phyloP scores from a whole-genome alignment of 2,329 filamentous ascomycete genomes.

The Sclerotinia borealis region DNA sequence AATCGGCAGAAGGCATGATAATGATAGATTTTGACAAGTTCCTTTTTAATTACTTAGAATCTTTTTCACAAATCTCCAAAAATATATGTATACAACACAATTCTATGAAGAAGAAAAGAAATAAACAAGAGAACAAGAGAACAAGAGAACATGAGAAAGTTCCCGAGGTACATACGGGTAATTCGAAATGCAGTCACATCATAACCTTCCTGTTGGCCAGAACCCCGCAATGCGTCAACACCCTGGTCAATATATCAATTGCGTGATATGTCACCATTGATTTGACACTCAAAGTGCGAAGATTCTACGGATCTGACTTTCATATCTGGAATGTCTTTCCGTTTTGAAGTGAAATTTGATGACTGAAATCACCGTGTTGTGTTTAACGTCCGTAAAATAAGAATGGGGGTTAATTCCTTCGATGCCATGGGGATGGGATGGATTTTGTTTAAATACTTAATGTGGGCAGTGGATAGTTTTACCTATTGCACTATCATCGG shows the following conservation, averaged over 20 bases:
- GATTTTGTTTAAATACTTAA: neutral
- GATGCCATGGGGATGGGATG: neutral
- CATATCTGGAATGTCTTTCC: neutral
- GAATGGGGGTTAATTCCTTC: neutral
- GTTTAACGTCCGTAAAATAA: neutral
- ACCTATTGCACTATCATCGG: neutral
- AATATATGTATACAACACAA: neutral
- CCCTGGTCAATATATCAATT: neutral
- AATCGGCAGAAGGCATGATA: constrained; percentile 4
- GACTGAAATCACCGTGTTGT: neutral
- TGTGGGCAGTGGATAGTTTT: neutral
- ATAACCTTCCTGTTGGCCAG: neutral
- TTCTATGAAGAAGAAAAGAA: neutral
- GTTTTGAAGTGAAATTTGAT: neutral
- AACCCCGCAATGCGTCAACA: neutral
- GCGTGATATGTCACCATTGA: constrained; percentile 9
- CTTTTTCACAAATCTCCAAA: neutral
- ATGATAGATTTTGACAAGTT: neutral
- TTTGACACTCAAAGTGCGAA: neutral
- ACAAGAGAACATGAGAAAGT: neutral
- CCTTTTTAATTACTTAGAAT: neutral
- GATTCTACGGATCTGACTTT: neutral
- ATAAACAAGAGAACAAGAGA: neutral
- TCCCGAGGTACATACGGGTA: neutral
- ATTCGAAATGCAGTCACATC: neutral